Percentiles rank a stretch among this genome's conserved stretches.
Evolutionary conservation across 1,284 basidiomycete genomes (phyloP).

Genomic region (Tylopilus orsonianus): DNA sequence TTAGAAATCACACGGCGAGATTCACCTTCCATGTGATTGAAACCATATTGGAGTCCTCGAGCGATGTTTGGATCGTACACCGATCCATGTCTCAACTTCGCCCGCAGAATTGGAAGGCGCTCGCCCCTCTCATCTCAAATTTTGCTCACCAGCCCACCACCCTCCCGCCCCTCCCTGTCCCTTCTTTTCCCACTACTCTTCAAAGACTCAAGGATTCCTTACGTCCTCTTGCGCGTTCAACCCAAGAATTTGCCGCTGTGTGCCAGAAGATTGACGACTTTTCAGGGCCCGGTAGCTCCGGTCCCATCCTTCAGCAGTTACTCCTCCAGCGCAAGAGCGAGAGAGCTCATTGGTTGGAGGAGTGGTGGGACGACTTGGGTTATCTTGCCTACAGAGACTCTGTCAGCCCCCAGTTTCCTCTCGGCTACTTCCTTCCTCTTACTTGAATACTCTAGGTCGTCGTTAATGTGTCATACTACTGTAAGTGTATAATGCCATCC

Average conservation of each 20-base stretch:
- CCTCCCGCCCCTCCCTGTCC: conserved; percentile 66
- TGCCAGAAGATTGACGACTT: conserved; percentile 65
- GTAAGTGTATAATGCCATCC: conserved; percentile 39
- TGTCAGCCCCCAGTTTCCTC: conserved; percentile 39
- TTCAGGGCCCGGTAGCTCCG: conserved; percentile 37
- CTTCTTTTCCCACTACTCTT: conserved; percentile 56
- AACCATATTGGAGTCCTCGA: background rate
- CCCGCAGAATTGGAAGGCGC: conserved; percentile 29
- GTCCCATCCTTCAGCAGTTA: conserved; percentile 56
- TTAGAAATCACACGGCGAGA: too few relatives aligned
- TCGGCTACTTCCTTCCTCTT: background rate
- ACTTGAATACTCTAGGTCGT: conserved; percentile 52
- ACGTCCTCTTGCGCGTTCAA: conserved; percentile 62
- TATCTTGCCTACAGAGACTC: conserved; percentile 78
- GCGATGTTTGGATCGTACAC: background rate
- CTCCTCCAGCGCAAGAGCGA: conserved; percentile 51
- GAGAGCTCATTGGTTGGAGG: conserved; percentile 71
- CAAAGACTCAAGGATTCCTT: conserved; percentile 59
- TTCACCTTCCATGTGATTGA: background rate
- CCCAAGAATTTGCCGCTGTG: conserved; percentile 53
- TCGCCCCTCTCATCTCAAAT: conserved; percentile 28
- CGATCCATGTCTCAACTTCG: conserved; percentile 29
- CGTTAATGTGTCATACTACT: conserved; percentile 82
- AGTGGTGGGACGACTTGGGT: conserved; percentile 78
- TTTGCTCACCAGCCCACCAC: conserved; percentile 19